Conservation (phyloP, 768 basidiomycete species). For the Nidularia pulvinata region DNA sequence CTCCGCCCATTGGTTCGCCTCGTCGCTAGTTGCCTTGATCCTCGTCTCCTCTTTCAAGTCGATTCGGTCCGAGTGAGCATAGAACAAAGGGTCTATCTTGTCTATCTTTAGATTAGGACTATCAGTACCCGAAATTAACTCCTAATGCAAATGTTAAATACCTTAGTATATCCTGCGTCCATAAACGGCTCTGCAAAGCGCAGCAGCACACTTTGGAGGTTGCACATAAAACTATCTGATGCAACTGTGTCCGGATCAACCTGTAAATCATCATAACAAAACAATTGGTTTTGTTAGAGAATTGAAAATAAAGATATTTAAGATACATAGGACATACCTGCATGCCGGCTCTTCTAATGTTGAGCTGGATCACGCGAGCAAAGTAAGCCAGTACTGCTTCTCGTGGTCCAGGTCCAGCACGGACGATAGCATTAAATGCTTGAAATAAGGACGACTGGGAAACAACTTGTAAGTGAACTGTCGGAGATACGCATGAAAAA, state of each 20-base stretch:
- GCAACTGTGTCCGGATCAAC: constrained; percentile 87
- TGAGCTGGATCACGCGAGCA: constrained; percentile 69
- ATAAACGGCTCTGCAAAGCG: constrained; percentile 94
- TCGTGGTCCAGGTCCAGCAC: constrained; percentile 74
- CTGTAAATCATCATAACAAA: no score
- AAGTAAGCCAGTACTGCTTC: constrained; percentile 88
- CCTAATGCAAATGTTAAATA: constrained; percentile 14
- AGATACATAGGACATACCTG: constrained; percentile 28
- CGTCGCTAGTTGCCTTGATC: constrained; percentile 89
- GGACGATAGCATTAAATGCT: constrained; percentile 86
- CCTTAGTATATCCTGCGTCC: constrained; percentile 90
- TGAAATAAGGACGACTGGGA: constrained; percentile 70
- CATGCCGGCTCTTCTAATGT: constrained; percentile 89
- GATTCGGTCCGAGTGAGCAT: constrained; percentile 69
- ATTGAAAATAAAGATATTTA: no score
- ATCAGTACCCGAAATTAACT: neutral
- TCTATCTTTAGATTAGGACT: constrained; percentile 61
- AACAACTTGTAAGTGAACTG: neutral
- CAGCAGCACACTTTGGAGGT: constrained; percentile 80
- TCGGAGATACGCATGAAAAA: neutral
- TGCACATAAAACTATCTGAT: constrained; percentile 92
- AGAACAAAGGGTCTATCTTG: constrained; percentile 86
- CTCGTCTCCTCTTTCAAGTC: constrained; percentile 89
- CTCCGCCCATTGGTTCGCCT: constrained; percentile 74
- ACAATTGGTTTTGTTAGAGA: no score